These are phyloP conservation scores for Lentinus tigrinus DNA, from an alignment of 768 basidiomycete genomes.

Conservation along the genomic window DNA sequence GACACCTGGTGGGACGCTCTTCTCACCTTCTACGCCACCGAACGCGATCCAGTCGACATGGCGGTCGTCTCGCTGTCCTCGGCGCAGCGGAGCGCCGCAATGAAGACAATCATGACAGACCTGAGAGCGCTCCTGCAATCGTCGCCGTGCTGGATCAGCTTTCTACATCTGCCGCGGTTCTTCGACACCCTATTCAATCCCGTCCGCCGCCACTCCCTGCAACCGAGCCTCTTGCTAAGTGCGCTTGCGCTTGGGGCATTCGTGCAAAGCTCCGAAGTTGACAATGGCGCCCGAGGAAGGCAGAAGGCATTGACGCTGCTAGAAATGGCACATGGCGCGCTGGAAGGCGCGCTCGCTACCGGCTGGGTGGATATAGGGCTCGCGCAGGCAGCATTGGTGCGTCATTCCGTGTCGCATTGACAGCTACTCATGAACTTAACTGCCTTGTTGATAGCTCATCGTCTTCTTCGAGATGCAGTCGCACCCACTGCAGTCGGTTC, in stretches of 20 bases:
- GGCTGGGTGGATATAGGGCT: slow-evolving; percentile 39
- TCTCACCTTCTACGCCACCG: slow-evolving; percentile 45
- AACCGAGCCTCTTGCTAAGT: slow-evolving; percentile 64
- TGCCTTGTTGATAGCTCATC: slow-evolving; percentile 7
- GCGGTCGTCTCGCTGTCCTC: slow-evolving; percentile 17
- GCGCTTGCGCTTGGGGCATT: slow-evolving; percentile 35
- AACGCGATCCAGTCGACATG: slow-evolving; percentile 4
- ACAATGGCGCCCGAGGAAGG: slow-evolving; percentile 3
- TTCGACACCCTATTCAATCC: slow-evolving; percentile 58
- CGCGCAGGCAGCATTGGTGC: slow-evolving; percentile 11
- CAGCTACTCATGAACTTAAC: neutral
- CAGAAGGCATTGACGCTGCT: slow-evolving; percentile 46
- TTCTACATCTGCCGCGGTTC: slow-evolving; percentile 70
- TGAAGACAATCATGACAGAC: slow-evolving; percentile 49
- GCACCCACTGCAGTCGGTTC: neutral
- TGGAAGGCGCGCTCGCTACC: slow-evolving; percentile 61
- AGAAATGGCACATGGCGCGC: slow-evolving; percentile 45
- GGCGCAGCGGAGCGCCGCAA: slow-evolving; percentile 44
- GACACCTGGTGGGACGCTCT: slow-evolving; percentile 80
- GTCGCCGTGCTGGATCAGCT: slow-evolving; percentile 72
- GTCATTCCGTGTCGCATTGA: neutral
- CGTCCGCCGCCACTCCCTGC: slow-evolving; percentile 48
- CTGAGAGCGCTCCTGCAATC: slow-evolving; percentile 61
- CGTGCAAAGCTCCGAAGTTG: slow-evolving; percentile 6
- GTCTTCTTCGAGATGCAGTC: slow-evolving; percentile 14